These are phyloP conservation scores for Dicorynia guianensis DNA, from an alignment of 306 rosid genomes.

Conservation along the genomic window DNA sequence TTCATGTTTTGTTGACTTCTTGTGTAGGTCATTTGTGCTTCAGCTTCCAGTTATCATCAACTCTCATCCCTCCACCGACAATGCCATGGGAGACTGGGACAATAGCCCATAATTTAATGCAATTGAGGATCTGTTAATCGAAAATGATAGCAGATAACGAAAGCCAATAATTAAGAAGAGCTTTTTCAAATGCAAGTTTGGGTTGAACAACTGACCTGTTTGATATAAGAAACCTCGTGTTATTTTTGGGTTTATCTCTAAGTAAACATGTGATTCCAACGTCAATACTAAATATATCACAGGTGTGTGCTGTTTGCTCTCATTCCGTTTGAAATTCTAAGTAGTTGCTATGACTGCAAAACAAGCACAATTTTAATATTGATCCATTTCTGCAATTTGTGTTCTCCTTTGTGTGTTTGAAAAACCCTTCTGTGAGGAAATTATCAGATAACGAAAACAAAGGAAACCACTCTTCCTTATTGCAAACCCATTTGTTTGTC, in stretches of 20 bases:
- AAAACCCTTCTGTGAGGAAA: too few relatives aligned
- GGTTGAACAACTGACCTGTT: neutral
- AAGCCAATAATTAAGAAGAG: slow-evolving; percentile 2
- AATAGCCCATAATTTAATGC: neutral
- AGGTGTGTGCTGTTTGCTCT: neutral
- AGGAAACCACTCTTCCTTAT: too few relatives aligned
- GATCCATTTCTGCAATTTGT: too few relatives aligned
- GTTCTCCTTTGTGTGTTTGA: too few relatives aligned
- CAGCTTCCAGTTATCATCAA: neutral
- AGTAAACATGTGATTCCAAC: neutral
- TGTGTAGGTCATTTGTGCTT: too few relatives aligned
- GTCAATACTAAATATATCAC: neutral
- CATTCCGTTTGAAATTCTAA: neutral
- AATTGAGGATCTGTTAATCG: slow-evolving; percentile 1
- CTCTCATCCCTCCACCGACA: neutral
- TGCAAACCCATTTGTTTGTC: too few relatives aligned
- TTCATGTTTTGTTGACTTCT: neutral
- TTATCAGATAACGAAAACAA: too few relatives aligned
- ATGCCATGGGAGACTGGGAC: neutral
- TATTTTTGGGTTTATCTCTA: too few relatives aligned
- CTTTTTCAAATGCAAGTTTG: slow-evolving; percentile 3
- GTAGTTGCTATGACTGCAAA: too few relatives aligned
- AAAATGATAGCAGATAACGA: slow-evolving; percentile 26
- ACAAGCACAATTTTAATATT: too few relatives aligned
- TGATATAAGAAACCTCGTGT: slow-evolving; percentile 8